A percentile compares a stretch with the other conserved stretches of the same genome.
Conservation (phyloP, 75 land plant species). For the Azolla pinnata region DNA sequence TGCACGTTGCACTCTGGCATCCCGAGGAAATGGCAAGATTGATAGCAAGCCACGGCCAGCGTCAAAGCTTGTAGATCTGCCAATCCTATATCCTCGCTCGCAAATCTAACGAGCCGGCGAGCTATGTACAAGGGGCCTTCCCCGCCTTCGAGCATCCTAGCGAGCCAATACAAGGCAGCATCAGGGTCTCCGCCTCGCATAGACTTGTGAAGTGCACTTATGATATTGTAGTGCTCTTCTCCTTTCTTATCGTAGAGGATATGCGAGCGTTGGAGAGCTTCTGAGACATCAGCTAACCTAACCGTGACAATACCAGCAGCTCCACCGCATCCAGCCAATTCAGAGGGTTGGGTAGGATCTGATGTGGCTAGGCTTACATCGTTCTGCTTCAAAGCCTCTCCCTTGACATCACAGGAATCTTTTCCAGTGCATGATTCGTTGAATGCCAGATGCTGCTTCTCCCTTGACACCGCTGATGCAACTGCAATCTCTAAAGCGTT, state of each 20-base stretch:
- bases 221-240: slow-evolving; percentile 90
- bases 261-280: slow-evolving; percentile 78
- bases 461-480: slow-evolving; percentile 39
- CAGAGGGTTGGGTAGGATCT: not conserved
- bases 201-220: slow-evolving; percentile 92
- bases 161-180: slow-evolving; percentile 89
- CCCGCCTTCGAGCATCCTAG: slow-evolving; percentile 89
- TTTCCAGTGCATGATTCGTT: not conserved
- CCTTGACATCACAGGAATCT: not conserved
- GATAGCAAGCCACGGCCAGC: slow-evolving; percentile 84
- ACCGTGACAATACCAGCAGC: slow-evolving; percentile 16
- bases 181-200: slow-evolving; percentile 83
- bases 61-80: slow-evolving; percentile 71
- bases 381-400: not conserved
- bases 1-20: slow-evolving; percentile 93
- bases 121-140: slow-evolving; percentile 88
- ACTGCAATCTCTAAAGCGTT: slow-evolving; percentile 76
- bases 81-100: slow-evolving; percentile 77
- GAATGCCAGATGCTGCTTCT: not conserved
- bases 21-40: slow-evolving; percentile 90
- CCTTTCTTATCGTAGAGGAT: slow-evolving; percentile 74
- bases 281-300: slow-evolving; percentile 48
- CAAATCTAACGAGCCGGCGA: slow-evolving; percentile 65
- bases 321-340: not conserved
- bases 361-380: not conserved